phyloP scores from a whole-genome alignment of 495 filamentous ascomycete genomes.

The Penicillium dipodomyicola region DNA sequence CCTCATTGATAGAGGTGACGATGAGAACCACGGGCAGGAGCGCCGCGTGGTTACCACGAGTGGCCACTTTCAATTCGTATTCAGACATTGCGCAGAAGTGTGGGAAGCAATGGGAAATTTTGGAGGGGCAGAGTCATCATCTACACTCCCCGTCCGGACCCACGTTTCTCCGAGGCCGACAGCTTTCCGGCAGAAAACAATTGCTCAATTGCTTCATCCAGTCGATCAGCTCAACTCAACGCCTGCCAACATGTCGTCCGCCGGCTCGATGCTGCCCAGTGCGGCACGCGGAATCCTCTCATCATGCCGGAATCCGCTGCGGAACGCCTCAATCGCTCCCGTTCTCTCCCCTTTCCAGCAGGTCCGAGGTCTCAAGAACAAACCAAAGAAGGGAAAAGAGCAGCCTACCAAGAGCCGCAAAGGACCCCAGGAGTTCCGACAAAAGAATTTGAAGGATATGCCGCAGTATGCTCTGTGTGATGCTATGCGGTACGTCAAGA shows the following conservation, averaged over 20 bases:
- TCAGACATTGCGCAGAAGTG: slow-evolving; percentile 32
- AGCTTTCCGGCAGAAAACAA: slow-evolving; percentile 43
- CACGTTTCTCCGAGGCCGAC: slow-evolving; percentile 36
- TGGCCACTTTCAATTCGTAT: slow-evolving; percentile 55
- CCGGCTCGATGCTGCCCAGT: slow-evolving; percentile 38
- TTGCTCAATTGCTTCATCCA: slow-evolving; percentile 30
- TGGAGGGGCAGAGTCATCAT: slow-evolving; percentile 28
- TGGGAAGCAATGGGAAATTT: slow-evolving; percentile 16
- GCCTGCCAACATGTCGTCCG: slow-evolving; percentile 39
- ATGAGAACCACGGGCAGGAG: slow-evolving; percentile 50
- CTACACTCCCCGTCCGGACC: slow-evolving; percentile 25
- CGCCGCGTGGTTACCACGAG: slow-evolving; percentile 56
- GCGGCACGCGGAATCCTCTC: slow-evolving; percentile 40
- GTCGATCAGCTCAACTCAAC: slow-evolving; percentile 17
- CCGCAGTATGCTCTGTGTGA: slow-evolving; percentile 80
- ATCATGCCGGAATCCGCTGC: slow-evolving; percentile 36
- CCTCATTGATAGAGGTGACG: slow-evolving; percentile 50
- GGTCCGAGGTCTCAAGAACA: slow-evolving; percentile 39
- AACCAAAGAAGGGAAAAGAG: slow-evolving; percentile 42
- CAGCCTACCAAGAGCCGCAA: slow-evolving; percentile 65
- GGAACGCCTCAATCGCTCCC: slow-evolving; percentile 35
- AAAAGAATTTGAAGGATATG: slow-evolving; percentile 58
- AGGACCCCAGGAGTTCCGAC: slow-evolving; percentile 57
- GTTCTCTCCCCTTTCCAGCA: slow-evolving; percentile 37
- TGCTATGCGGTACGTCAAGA: slow-evolving; percentile 74